Base-by-base conservation (phyloP, 495 filamentous ascomycete genomes). In the Cudoniella acicularis region DNA sequence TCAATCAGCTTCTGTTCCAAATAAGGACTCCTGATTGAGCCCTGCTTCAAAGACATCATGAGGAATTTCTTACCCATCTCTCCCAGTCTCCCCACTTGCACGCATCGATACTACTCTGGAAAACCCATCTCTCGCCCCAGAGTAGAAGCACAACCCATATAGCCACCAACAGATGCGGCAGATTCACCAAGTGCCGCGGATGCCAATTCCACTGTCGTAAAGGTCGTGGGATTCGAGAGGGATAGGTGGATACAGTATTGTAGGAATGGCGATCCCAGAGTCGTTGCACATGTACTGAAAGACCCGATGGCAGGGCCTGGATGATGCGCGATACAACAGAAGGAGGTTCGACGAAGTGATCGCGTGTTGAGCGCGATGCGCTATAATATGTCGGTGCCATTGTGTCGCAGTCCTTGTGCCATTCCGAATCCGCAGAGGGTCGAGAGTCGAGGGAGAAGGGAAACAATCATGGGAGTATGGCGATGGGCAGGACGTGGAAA, bases 11-110 rank as follows among this genome's bases (percentile, higher is more conserved):
- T 45, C 26, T 48, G 27, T 25, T 40, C 41, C 10, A n/a, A n/a
- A n/a, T n/a, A n/a, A n/a, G n/a, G n/a, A n/a, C n/a, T n/a, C n/a
- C n/a, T n/a, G n/a, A n/a, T 13, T 57, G 23, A 59, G 23, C 52
- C 13, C 56, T 22, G 22, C n/a, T 17, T 42, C 25, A 4, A 46
- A 46, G 8, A n/a, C 41, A 3, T 18, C 17, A 20, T 21, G 11
- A 16, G 25, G 10, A 43, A 3, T 21, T 11, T 10, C 88, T 72
- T 77, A 96, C 92, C 92, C 93, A 98, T 71, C 82, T 79, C 73
- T 97, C 94, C 94, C 94, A 98, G 48, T 77, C 79, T 23, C 79
- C 77, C 94, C 94, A 98, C 42, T 79, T 69, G 70, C 94, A 98
- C n/a, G 69, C 73, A 52, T 81, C 78, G 11, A 96, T 77, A 55